phyloP scores from a whole-genome alignment of 305 asterid genomes.

The Withania somnifera region DNA sequence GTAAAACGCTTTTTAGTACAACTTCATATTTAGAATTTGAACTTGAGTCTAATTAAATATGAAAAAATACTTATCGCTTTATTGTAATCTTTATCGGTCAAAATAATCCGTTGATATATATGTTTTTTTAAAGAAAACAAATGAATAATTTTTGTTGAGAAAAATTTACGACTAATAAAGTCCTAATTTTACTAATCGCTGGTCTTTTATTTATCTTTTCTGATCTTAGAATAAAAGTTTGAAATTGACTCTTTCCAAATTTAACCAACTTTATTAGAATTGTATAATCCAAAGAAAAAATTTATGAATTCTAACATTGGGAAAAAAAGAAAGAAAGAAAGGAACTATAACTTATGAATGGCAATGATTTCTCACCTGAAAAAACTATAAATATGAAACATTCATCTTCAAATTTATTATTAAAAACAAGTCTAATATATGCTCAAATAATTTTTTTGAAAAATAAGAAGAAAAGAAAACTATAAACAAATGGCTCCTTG shows the following conservation, averaged over 20 bases:
- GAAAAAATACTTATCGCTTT: too few species aligned
- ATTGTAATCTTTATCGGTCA: too few species aligned
- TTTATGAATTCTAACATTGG: neutral
- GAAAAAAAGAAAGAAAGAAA: too few species aligned
- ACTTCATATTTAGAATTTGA: too few species aligned
- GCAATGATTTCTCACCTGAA: neutral
- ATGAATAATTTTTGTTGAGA: neutral
- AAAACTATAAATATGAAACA: neutral
- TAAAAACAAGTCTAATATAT: neutral
- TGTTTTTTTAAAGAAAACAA: neutral
- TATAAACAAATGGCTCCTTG: too few species aligned
- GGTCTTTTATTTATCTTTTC: neutral
- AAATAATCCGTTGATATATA: neutral
- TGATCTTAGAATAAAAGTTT: neutral
- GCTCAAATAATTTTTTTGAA: neutral
- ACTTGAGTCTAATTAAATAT: too few species aligned
- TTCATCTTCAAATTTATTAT: neutral
- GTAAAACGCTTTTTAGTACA: too few species aligned
- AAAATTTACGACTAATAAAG: neutral
- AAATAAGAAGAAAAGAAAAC: too few species aligned
- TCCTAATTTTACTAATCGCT: neutral
- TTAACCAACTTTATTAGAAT: neutral
- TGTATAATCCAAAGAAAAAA: neutral
- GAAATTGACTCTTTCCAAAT: neutral
- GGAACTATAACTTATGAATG: too few species aligned